A percentile compares a stretch with the other conserved stretches of the same genome.
Evolutionary conservation across 306 rosid species (phyloP).

Genomic region (Gleditsia sinensis): DNA sequence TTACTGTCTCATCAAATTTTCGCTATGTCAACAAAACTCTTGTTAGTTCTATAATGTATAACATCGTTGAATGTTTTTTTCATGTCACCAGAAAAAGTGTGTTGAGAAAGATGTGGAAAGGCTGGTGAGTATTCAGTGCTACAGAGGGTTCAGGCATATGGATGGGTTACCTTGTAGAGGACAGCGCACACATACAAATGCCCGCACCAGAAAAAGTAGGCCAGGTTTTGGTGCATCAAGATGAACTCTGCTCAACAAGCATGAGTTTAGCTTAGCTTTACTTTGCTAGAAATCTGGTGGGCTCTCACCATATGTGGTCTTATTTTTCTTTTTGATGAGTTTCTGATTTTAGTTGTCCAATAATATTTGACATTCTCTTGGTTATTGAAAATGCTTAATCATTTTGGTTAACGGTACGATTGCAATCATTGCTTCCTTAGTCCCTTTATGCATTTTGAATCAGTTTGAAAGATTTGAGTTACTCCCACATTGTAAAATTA

Average conservation of each 20-base stretch:
- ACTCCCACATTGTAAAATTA: background rate
- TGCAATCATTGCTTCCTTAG: background rate
- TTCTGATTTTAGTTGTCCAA: constrained; percentile 8
- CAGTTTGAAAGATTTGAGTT: constrained; percentile 26
- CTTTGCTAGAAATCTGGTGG: background rate
- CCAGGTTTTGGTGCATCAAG: constrained; percentile 33
- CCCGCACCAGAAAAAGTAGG: constrained; percentile 59
- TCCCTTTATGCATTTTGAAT: background rate
- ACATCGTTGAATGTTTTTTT: constrained; percentile 10
- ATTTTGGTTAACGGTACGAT: background rate
- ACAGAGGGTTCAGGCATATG: constrained; percentile 60
- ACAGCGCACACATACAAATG: constrained; percentile 67
- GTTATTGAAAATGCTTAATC: background rate
- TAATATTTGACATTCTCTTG: background rate
- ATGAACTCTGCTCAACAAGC: constrained; percentile 28
- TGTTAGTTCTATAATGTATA: constrained; percentile 16
- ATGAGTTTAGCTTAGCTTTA: constrained; percentile 26
- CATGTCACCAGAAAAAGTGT: constrained; percentile 42
- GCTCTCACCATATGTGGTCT: background rate
- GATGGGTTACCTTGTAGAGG: constrained; percentile 66
- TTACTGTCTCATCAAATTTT: background rate
- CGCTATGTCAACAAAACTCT: background rate
- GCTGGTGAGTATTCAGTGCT: constrained; percentile 56
- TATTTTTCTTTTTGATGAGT: background rate
- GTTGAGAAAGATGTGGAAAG: constrained; percentile 55